Percentiles rank a stretch among this genome's conserved stretches.
Evolutionary conservation across 345 rosid genomes (phyloP).

Genomic region (Citrus australasica): DNA sequence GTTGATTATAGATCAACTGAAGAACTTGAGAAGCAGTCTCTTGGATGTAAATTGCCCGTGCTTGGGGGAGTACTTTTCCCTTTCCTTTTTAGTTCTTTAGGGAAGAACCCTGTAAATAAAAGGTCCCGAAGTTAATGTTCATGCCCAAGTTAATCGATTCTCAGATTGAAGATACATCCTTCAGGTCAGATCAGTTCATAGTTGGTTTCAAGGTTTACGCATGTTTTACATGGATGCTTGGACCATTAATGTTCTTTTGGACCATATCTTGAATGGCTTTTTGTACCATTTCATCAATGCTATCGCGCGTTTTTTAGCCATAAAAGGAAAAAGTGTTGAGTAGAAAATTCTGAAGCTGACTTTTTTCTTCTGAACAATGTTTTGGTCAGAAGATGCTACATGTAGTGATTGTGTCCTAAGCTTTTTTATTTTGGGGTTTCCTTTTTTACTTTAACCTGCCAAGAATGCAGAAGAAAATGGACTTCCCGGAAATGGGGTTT

Average conservation of each 20-base stretch:
- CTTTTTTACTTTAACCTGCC: neutral
- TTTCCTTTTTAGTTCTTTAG: constrained; percentile 4
- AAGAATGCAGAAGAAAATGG: neutral
- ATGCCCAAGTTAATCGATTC: constrained; percentile 7
- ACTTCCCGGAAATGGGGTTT: neutral
- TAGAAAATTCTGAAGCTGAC: neutral
- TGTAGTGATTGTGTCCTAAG: neutral
- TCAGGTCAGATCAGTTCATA: neutral
- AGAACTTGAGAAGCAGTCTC: constrained; percentile 3
- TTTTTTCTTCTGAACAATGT: neutral
- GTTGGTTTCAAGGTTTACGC: constrained; percentile 3
- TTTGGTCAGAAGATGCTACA: neutral
- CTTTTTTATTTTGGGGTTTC: neutral
- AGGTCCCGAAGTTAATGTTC: constrained; percentile 18
- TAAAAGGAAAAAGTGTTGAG: neutral
- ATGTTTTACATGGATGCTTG: neutral
- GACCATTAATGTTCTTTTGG: neutral
- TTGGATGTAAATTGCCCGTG: constrained; percentile 10
- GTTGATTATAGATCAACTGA: constrained; percentile 13
- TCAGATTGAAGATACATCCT: constrained; percentile 12
- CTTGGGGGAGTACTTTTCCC: neutral
- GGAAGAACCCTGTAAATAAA: constrained; percentile 34
- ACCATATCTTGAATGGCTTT: neutral
- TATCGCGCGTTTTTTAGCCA: neutral
- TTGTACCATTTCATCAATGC: neutral